Conservation (phyloP, 805 yeast species). For the Nakazawaea sp. region DNA sequence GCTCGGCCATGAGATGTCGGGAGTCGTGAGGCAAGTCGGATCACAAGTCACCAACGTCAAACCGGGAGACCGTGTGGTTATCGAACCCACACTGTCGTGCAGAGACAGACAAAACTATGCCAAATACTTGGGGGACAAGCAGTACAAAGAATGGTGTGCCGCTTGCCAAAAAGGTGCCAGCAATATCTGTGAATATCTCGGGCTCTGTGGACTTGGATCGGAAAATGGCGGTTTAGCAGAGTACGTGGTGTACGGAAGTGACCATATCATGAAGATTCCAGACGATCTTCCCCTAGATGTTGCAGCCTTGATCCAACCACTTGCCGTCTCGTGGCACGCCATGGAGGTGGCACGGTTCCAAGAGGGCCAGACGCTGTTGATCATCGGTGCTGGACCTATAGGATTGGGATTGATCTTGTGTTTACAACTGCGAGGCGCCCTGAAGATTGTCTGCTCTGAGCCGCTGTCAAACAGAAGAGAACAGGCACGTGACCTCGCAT, state of each 20-base stretch:
- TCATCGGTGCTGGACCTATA: constrained; percentile 52
- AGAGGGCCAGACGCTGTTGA: constrained; percentile 36
- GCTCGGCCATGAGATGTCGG: constrained; percentile 51
- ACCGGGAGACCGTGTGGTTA: constrained; percentile 41
- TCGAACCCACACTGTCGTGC: constrained; percentile 43
- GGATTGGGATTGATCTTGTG: constrained; percentile 50
- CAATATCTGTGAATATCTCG: constrained; percentile 43
- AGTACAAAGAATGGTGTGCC: constrained; percentile 25
- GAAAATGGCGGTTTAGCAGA: constrained; percentile 43
- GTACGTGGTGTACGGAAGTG: constrained; percentile 30
- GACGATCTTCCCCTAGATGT: constrained; percentile 39
- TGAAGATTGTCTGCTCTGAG: constrained; percentile 48
- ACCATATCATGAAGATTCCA: constrained; percentile 32
- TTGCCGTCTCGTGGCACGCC: constrained; percentile 57
- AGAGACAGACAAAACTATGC: constrained; percentile 27
- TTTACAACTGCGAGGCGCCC: constrained; percentile 38
- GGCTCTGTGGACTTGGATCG: constrained; percentile 45
- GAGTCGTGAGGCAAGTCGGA: constrained; percentile 38
- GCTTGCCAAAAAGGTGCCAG: constrained; percentile 44
- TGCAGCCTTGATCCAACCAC: constrained; percentile 52
- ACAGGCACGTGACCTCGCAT: constrained; percentile 43
- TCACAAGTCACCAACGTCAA: constrained; percentile 29
- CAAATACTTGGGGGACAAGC: not conserved
- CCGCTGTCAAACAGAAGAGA: constrained; percentile 55
- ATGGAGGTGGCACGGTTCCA: constrained; percentile 35